A percentile compares a stretch with the other conserved stretches of the same genome.
Conservation (phyloP, 78 protist genomes). For the Parvularia atlantis region DNA sequence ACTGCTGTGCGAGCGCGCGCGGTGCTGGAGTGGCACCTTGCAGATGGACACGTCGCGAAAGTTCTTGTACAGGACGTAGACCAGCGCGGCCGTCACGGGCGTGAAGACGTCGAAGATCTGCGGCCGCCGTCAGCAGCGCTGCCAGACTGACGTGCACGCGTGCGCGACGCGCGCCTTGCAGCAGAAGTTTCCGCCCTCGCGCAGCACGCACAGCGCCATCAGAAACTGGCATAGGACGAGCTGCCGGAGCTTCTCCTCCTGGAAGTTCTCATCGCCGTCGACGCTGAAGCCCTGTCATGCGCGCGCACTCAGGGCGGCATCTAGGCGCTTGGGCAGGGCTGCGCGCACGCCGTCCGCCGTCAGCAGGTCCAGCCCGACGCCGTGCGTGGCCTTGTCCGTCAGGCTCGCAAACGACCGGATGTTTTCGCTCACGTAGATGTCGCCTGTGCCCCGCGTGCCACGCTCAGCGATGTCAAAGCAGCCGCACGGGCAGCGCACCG, state of each 20-base stretch:
- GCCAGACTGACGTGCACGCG: too few relatives aligned
- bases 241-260: constrained; percentile 35
- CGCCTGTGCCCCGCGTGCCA: too few relatives aligned
- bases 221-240: constrained; percentile 52
- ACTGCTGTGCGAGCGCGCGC: neutral
- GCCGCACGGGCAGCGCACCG: too few relatives aligned
- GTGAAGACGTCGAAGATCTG: constrained; percentile 54
- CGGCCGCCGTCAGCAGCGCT: too few relatives aligned
- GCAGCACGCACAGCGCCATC: constrained; percentile 27
- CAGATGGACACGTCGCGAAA: constrained; percentile 20
- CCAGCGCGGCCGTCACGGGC: constrained; percentile 37
- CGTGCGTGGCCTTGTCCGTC: constrained; percentile 6
- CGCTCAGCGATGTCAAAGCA: too few relatives aligned
- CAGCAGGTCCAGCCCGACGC: constrained; percentile 27
- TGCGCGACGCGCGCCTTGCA: too few relatives aligned
- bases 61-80: constrained; percentile 17
- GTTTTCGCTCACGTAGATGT: constrained; percentile 36
- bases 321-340: neutral
- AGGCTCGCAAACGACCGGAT: constrained; percentile 9
- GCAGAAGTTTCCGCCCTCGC: constrained; percentile 49
- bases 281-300: constrained; percentile 19
- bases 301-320: neutral
- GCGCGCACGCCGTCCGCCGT: constrained; percentile 36
- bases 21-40: too few relatives aligned
- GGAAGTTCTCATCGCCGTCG: constrained; percentile 35